Conservation (phyloP, 1,139 yeast genomes). For the Suhomyces chickasaworum region DNA sequence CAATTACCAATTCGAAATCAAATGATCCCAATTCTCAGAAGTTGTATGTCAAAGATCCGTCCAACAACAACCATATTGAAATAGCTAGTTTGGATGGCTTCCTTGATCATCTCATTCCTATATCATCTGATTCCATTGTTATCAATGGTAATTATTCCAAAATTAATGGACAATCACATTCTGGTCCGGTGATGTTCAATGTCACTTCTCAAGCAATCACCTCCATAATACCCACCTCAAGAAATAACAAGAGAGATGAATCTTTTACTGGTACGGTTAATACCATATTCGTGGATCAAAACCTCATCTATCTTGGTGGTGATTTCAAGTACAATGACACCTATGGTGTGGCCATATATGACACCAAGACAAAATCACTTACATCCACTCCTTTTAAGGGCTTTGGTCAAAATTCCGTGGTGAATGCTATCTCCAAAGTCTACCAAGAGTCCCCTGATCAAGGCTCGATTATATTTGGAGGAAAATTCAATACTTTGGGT, state of each 20-base stretch:
- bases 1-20: too few relatives aligned
- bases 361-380: constrained; percentile 47
- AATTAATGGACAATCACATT: constrained; percentile 38
- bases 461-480: constrained; percentile 74
- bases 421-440: constrained; percentile 65
- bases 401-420: constrained; percentile 59
- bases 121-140: constrained; percentile 36
- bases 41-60: constrained; percentile 35
- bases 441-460: constrained; percentile 32
- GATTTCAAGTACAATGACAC: constrained; percentile 58
- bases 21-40: constrained; percentile 20
- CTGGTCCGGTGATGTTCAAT: constrained; percentile 60
- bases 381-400: constrained; percentile 72
- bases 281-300: constrained; percentile 49
- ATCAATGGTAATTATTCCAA: constrained; percentile 47
- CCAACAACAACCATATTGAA: constrained; percentile 31
- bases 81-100: constrained; percentile 39
- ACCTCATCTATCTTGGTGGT: constrained; percentile 79
- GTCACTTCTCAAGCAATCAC: constrained; percentile 45
- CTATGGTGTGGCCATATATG: constrained; percentile 68
- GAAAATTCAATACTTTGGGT: constrained; percentile 67
- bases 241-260: constrained; percentile 21
- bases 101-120: constrained; percentile 28
- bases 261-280: constrained; percentile 51
- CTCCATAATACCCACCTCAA: constrained; percentile 32